These are phyloP conservation scores for Linnemannia hyalina DNA, from an alignment of 192 early-diverging fungal species.

Conservation along the genomic window DNA sequence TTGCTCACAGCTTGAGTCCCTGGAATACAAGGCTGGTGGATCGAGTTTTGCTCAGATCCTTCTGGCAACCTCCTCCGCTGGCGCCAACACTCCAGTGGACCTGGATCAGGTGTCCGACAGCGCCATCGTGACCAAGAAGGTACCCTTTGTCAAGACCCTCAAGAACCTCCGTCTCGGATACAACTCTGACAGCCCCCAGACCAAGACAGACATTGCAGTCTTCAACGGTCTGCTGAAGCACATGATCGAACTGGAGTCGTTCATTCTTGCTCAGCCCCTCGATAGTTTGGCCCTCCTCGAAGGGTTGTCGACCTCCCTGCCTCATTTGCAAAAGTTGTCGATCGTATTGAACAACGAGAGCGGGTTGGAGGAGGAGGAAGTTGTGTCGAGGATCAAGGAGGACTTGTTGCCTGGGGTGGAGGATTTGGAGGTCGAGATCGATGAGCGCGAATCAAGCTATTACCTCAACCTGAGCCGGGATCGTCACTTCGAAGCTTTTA, in stretches of 20 bases:
- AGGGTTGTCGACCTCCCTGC: neutral
- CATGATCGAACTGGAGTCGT: slow-evolving; percentile 22
- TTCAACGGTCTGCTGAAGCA: slow-evolving; percentile 19
- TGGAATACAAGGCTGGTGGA: slow-evolving; percentile 32
- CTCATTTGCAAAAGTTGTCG: slow-evolving; percentile 16
- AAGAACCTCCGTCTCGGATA: slow-evolving; percentile 22
- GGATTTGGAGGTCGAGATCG: slow-evolving; percentile 19
- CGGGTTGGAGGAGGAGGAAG: slow-evolving; percentile 22
- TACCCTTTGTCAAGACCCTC: slow-evolving; percentile 18
- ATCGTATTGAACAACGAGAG: slow-evolving; percentile 18
- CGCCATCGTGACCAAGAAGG: neutral
- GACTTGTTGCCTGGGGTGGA: neutral
- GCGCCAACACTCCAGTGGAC: neutral
- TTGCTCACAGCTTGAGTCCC: slow-evolving; percentile 18
- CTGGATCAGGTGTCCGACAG: neutral
- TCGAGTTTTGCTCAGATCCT: slow-evolving; percentile 31
- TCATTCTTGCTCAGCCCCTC: slow-evolving; percentile 21
- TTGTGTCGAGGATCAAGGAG: slow-evolving; percentile 15
- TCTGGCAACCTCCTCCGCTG: slow-evolving; percentile 1
- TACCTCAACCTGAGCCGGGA: slow-evolving; percentile 33
- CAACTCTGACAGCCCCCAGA: slow-evolving; percentile 35
- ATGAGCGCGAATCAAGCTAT: slow-evolving; percentile 33
- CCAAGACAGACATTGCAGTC: slow-evolving; percentile 8
- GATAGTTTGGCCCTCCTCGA: slow-evolving; percentile 25
- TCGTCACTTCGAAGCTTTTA: slow-evolving; percentile 38